Percentiles rank a stretch among this genome's conserved stretches.
phyloP scores from a whole-genome alignment of 768 basidiomycete species.

The Kwoniella heveanensis region DNA sequence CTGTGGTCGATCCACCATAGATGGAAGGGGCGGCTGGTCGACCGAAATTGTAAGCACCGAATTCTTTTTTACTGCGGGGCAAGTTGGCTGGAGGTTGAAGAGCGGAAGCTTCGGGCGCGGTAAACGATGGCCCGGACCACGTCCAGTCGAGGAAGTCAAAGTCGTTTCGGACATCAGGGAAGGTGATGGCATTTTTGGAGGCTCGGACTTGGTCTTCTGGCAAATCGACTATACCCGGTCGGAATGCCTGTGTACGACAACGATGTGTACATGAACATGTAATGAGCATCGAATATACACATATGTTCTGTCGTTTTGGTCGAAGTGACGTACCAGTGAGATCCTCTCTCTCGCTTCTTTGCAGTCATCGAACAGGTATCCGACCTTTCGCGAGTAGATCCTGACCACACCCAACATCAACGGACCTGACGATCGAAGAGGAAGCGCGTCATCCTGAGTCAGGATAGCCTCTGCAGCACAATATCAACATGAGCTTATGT shows the following conservation, averaged over 20 bases:
- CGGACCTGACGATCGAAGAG: conserved; percentile 93
- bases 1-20: conserved; percentile 33
- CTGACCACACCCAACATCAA: conserved; percentile 93
- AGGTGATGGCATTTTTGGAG: conserved; percentile 82
- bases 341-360: conserved; percentile 94
- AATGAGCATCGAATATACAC: too few species aligned
- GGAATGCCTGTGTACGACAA: conserved; percentile 83
- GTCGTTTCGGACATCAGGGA: conserved; percentile 66
- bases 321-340: conserved; percentile 83
- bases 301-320: background rate
- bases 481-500: conserved; percentile 17
- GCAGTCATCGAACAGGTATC: conserved; percentile 95
- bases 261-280: too few species aligned
- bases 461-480: conserved; percentile 81
- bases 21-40: conserved; percentile 40
- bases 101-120: conserved; percentile 21
- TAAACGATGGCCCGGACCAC: conserved; percentile 62
- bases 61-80: conserved; percentile 33
- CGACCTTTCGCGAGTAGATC: conserved; percentile 96
- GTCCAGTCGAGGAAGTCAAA: conserved; percentile 59
- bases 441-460: conserved; percentile 89
- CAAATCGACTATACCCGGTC: conserved; percentile 92
- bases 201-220: conserved; percentile 90
- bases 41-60: conserved; percentile 48
- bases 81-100: conserved; percentile 27